These are phyloP conservation scores for Hymenoscyphus scutula DNA, from an alignment of 2,329 filamentous ascomycete species.

Conservation along the genomic window DNA sequence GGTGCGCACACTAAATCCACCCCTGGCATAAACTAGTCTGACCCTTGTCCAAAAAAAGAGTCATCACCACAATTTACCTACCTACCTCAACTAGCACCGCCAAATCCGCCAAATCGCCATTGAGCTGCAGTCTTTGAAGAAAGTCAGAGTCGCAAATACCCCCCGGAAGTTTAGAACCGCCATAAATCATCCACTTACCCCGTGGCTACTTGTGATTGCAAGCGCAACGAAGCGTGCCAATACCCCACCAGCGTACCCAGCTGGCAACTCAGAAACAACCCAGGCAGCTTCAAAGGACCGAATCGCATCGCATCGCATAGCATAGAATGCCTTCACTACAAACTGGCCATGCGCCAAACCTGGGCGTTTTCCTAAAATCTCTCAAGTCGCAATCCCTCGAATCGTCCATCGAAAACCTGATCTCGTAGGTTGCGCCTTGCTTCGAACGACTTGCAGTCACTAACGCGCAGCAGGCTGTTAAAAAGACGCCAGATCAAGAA, in stretches of 20 bases:
- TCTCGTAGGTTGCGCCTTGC: constrained; percentile 56
- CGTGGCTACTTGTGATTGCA: background rate
- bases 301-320: background rate
- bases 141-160: background rate
- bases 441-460: constrained; percentile 19
- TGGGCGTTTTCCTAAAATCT: constrained; percentile 76
- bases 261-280: background rate
- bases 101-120: background rate
- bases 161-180: background rate
- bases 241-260: background rate
- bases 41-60: no score
- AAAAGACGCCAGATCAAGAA: constrained; percentile 88
- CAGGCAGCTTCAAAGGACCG: background rate
- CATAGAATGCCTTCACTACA: constrained; percentile 48
- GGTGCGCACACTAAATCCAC: no score
- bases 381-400: constrained; percentile 75
- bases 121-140: background rate
- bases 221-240: background rate
- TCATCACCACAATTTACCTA: no score
- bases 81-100: background rate
- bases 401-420: constrained; percentile 76
- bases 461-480: constrained; percentile 56
- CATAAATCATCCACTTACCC: background rate
- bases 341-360: constrained; percentile 63
- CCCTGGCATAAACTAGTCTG: no score